Percentiles rank a stretch among this genome's conserved stretches.
These are phyloP conservation scores for Hypholoma sublateritium DNA, from an alignment of 768 basidiomycete genomes.

Conservation along the genomic window DNA sequence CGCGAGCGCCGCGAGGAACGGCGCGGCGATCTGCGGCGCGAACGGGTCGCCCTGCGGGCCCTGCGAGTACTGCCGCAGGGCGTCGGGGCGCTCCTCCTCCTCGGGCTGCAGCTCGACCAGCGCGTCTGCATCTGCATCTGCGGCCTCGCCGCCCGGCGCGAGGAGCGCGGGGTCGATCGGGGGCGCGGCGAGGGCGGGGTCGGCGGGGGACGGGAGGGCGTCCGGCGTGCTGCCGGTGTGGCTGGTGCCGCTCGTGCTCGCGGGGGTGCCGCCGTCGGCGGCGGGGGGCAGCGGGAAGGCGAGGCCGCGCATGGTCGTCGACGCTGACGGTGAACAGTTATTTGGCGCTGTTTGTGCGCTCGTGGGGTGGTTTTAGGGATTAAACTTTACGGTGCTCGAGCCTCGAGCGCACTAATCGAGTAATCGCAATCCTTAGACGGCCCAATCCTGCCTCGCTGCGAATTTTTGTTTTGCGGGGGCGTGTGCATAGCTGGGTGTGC, in stretches of 20 bases:
- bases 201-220: constrained; percentile 50
- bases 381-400: background rate
- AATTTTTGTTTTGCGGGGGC: no score
- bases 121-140: background rate
- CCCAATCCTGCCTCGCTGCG: no score
- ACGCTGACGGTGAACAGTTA: constrained; percentile 41
- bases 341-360: constrained; percentile 38
- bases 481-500: no score
- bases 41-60: constrained; percentile 85
- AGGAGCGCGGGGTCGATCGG: constrained; percentile 54
- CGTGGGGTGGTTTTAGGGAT: constrained; percentile 13
- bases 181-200: constrained; percentile 64
- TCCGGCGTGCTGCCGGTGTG: constrained; percentile 33
- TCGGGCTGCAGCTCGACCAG: constrained; percentile 18
- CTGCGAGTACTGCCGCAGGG: constrained; percentile 58
- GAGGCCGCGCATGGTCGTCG: constrained; percentile 62
- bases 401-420: no score
- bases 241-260: constrained; percentile 50
- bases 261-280: constrained; percentile 56
- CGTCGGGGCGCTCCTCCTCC: constrained; percentile 25
- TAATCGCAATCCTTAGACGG: no score
- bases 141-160: background rate
- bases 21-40: constrained; percentile 58
- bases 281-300: constrained; percentile 51
- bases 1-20: constrained; percentile 52